phyloP scores from a whole-genome alignment of 2,329 filamentous ascomycete species.

The Neonectria neomacrospora region DNA sequence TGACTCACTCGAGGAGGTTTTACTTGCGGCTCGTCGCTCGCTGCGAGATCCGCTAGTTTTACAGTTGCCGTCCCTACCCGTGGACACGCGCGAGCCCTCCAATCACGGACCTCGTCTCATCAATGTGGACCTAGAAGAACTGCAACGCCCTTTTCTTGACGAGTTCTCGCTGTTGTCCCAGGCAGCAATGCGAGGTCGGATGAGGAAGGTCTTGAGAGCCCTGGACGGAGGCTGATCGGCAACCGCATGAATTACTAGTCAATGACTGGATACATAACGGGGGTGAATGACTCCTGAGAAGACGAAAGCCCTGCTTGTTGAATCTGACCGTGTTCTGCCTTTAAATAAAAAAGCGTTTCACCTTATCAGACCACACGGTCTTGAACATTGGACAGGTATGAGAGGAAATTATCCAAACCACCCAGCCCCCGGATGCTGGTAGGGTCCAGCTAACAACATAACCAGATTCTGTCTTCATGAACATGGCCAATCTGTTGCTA shows the following conservation, averaged over 20 bases:
- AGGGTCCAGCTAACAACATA: too few species aligned
- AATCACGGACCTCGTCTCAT: constrained; percentile 2
- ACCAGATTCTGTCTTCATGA: too few species aligned
- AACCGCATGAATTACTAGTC: background rate
- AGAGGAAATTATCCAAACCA: too few species aligned
- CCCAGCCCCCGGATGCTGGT: too few species aligned
- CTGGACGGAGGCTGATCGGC: too few species aligned
- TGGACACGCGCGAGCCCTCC: background rate
- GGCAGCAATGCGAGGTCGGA: background rate
- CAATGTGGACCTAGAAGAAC: constrained; percentile 6
- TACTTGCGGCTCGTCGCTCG: constrained; percentile 16
- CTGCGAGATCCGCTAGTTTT: constrained; percentile 23
- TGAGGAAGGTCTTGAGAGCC: background rate
- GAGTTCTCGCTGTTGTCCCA: background rate
- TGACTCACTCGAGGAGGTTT: constrained; percentile 1
- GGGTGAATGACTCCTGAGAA: too few species aligned
- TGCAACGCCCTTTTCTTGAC: constrained; percentile 1
- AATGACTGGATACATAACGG: background rate
- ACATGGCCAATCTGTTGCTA: too few species aligned
- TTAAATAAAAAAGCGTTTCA: too few species aligned
- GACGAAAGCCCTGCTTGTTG: too few species aligned
- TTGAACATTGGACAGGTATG: too few species aligned
- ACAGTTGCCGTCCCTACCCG: constrained; percentile 12
- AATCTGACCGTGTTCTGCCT: too few species aligned
- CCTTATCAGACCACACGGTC: too few species aligned